Evolutionary conservation across 1,139 yeast species (phyloP).

Genomic region (Suhomyces panamericanus): DNA sequence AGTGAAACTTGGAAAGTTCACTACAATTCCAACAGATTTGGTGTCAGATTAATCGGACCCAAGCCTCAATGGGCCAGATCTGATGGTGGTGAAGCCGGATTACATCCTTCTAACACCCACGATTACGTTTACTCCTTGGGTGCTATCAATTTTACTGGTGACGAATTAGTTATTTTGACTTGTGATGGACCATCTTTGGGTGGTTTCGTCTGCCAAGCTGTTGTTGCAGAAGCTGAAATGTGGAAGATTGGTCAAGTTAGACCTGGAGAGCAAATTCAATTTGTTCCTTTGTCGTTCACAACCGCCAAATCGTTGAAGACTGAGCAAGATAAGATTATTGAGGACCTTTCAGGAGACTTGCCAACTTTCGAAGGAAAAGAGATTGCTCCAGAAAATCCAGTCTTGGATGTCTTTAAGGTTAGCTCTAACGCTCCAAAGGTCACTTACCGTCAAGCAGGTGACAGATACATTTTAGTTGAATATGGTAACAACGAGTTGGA

Average conservation of each 20-base stretch:
- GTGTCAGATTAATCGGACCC: slow-evolving; percentile 92
- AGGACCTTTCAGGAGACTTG: slow-evolving; percentile 40
- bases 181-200: slow-evolving; percentile 98
- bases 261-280: slow-evolving; percentile 84
- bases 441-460: slow-evolving; percentile 95
- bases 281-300: slow-evolving; percentile 72
- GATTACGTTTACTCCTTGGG: slow-evolving; percentile 96
- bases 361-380: slow-evolving; percentile 36
- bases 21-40: slow-evolving; percentile 94
- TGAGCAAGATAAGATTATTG: slow-evolving; percentile 58
- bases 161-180: slow-evolving; percentile 94
- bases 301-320: slow-evolving; percentile 64
- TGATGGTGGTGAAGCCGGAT: slow-evolving; percentile 98
- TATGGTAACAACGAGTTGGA: slow-evolving; percentile 90
- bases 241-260: slow-evolving; percentile 98
- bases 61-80: slow-evolving; percentile 94
- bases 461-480: slow-evolving; percentile 84
- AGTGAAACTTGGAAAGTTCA: slow-evolving; percentile 86
- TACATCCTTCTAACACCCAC: slow-evolving; percentile 97
- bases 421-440: slow-evolving; percentile 64
- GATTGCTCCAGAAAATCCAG: slow-evolving; percentile 58
- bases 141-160: slow-evolving; percentile 96
- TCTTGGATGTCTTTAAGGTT: slow-evolving; percentile 52
- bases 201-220: slow-evolving; percentile 96
- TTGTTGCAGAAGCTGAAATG: slow-evolving; percentile 92